Base-by-base conservation (phyloP, 139 green algal species). In the Monoraphidium neglectum region DNA sequence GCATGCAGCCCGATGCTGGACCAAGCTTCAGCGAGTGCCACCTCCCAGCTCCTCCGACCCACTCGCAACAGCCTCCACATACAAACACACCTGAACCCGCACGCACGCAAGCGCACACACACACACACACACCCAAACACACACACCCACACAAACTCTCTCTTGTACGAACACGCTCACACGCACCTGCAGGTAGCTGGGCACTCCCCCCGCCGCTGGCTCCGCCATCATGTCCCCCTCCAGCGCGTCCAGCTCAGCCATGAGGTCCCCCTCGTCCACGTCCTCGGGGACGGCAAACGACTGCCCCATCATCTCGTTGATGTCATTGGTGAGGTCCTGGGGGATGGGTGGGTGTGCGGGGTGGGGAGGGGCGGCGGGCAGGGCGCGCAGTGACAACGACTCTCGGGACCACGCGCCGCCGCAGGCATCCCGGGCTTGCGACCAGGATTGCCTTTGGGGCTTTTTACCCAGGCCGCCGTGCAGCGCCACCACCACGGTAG, bases 211-310 rank as follows among this genome's bases (percentile, higher is more conserved):
- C n/a, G 54, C 80, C 33, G 77, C 82, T 8, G 69, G 77, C 18
- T 83, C 80, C 16, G 74, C 68, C 69, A 91, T 88, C 82, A 96
- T 63, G 38, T 96, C 93, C 28, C 86, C 89, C 72, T 97, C 92
- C 61, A 99, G 78, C 18, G 89, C 93, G 60, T 99, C 96, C 77
- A 99, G 82, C 87, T 99, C 96, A 8, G 88, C 96, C 90, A 99
- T 95, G 23, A 99, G 87, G 62, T 99, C 96, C 24, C 83, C 87
- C 88, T 99, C 96, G 81, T 99, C 96, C 56, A 99, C 88, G 49
- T 98, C 96, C 23, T 98, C 94, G 16, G 95, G 95, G 33, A 98
- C 86, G 37, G 84, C 87, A 85, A 97, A 98, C 2, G 78, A 93
- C 33, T 87, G 82, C 4, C 90, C 92, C 82, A 99, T 86, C 3